A percentile compares a stretch with the other conserved stretches of the same genome.
Conservation (phyloP, 2,329 filamentous ascomycete species). For the Ascochyta lentis region DNA sequence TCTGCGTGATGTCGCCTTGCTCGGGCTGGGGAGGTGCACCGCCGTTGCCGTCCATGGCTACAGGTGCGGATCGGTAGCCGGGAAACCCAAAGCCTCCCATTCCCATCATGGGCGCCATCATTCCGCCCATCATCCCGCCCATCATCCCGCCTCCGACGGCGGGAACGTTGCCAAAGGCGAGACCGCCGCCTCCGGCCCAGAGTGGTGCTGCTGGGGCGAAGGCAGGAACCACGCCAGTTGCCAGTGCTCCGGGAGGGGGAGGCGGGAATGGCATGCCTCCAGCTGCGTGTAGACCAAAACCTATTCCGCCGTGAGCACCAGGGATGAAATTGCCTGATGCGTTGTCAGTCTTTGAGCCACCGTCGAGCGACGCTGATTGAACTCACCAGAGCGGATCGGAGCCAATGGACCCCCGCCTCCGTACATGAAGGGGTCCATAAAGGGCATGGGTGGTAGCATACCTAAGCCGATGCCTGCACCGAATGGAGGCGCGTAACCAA, state of each 20-base stretch:
- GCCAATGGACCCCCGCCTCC: constrained; percentile 34
- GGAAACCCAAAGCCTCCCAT: constrained; percentile 16
- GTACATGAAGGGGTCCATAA: constrained; percentile 34
- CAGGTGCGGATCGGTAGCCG: constrained; percentile 29
- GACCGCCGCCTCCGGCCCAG: constrained; percentile 26
- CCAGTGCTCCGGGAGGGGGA: constrained; percentile 31
- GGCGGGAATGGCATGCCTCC: constrained; percentile 35
- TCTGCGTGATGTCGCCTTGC: constrained; percentile 33
- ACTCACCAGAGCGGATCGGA: constrained; percentile 27
- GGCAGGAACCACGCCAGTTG: constrained; percentile 26
- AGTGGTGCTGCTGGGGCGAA: constrained; percentile 36
- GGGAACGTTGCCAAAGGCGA: constrained; percentile 35
- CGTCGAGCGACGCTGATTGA: neutral
- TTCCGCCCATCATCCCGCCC: constrained; percentile 5
- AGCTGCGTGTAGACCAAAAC: constrained; percentile 31
- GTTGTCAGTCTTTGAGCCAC: constrained; percentile 24
- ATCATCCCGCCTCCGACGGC: constrained; percentile 15
- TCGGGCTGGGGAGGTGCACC: constrained; percentile 26
- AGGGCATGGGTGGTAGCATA: constrained; percentile 32
- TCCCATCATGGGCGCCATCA: constrained; percentile 17
- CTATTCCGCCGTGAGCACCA: constrained; percentile 35
- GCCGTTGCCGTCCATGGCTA: constrained; percentile 31
- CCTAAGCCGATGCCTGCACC: constrained; percentile 32
- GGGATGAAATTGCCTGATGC: constrained; percentile 30
- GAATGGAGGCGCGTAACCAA: constrained; percentile 25